A percentile compares a stretch with the other conserved stretches of the same genome.
Conservation (phyloP, 495 filamentous ascomycete species). For the Penicillium herquei region DNA sequence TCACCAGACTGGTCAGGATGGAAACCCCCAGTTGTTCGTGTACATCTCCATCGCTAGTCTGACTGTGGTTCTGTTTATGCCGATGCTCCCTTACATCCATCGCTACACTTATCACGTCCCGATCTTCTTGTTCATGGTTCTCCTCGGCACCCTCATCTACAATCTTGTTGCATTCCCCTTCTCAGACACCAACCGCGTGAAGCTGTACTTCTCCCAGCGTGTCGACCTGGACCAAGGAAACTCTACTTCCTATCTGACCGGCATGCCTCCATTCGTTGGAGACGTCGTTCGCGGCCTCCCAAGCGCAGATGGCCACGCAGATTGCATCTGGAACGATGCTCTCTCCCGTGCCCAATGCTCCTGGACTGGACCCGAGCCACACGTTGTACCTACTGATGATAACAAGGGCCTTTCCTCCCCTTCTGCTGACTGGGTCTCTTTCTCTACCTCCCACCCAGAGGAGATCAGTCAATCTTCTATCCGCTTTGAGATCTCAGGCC, state of each 20-base stretch:
- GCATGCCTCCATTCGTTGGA: constrained; percentile 69
- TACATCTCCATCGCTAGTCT: constrained; percentile 69
- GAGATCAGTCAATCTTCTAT: constrained; percentile 33
- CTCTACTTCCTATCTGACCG: constrained; percentile 67
- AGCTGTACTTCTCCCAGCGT: constrained; percentile 81
- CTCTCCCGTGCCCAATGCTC: constrained; percentile 59
- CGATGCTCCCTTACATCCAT: constrained; percentile 80
- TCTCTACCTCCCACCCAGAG: constrained; percentile 52
- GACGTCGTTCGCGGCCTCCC: constrained; percentile 67
- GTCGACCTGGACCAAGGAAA: constrained; percentile 72
- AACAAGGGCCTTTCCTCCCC: constrained; percentile 8
- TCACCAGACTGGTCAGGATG: constrained; percentile 79
- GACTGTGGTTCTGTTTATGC: constrained; percentile 71
- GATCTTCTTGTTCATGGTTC: constrained; percentile 68
- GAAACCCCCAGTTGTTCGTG: constrained; percentile 60
- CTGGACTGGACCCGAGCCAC: constrained; percentile 67
- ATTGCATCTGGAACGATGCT: constrained; percentile 7
- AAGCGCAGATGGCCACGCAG: constrained; percentile 58
- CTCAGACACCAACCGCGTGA: constrained; percentile 71
- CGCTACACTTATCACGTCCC: constrained; percentile 83
- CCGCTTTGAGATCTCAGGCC: constrained; percentile 57
- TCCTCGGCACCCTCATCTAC: constrained; percentile 77
- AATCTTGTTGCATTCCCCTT: constrained; percentile 90
- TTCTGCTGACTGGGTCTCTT: constrained; percentile 59
- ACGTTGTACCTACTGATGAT: constrained; percentile 39